A percentile compares a stretch with the other conserved stretches of the same genome.
Conservation (phyloP, 352 stramenopile species). For the Phytophthora crassamura region DNA sequence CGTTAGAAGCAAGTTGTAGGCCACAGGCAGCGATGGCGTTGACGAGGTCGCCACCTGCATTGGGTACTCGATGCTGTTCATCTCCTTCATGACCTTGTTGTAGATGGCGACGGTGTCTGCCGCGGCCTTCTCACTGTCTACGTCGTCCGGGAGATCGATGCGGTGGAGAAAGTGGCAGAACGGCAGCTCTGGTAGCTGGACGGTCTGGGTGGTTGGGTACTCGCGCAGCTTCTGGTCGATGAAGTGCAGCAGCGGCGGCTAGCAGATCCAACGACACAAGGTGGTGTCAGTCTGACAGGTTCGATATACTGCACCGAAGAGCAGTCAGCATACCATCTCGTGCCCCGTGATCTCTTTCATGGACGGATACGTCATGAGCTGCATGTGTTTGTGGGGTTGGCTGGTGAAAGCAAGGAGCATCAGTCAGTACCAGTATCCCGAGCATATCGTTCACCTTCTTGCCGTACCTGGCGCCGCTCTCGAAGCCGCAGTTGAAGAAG, state of each 20-base stretch:
- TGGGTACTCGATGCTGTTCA: slow-evolving; percentile 51
- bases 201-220: slow-evolving; percentile 43
- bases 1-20: slow-evolving; percentile 86
- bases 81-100: slow-evolving; percentile 47
- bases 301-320: slow-evolving; percentile 4
- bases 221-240: slow-evolving; percentile 58
- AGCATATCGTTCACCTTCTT: neutral
- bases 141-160: slow-evolving; percentile 44
- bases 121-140: slow-evolving; percentile 52
- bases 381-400: slow-evolving; percentile 90
- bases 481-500: slow-evolving; percentile 89
- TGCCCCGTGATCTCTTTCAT: slow-evolving; percentile 65
- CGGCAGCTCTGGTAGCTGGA: slow-evolving; percentile 70
- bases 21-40: slow-evolving; percentile 36
- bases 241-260: slow-evolving; percentile 81
- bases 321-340: slow-evolving; percentile 49
- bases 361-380: slow-evolving; percentile 84
- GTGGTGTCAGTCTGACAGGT: neutral
- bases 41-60: slow-evolving; percentile 4
- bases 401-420: slow-evolving; percentile 31
- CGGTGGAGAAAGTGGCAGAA: slow-evolving; percentile 82
- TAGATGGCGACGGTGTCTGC: slow-evolving; percentile 53
- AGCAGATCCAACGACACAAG: slow-evolving; percentile 6
- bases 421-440: slow-evolving; percentile 11
- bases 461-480: slow-evolving; percentile 75